These are phyloP conservation scores for Primulina tabacum DNA, from an alignment of 257 asterid species.

Conservation along the genomic window DNA sequence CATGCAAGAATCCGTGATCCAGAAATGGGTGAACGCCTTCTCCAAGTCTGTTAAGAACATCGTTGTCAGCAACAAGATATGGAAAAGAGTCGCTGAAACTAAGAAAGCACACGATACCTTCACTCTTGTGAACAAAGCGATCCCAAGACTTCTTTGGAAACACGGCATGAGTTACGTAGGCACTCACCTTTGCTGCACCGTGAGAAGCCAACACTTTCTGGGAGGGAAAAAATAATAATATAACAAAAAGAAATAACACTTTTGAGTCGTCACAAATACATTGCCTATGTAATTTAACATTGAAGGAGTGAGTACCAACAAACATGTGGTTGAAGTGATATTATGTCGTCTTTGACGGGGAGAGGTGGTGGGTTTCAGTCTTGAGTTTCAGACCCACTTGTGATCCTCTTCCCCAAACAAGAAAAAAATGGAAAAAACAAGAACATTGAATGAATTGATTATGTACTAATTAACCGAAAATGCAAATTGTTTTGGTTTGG, in stretches of 20 bases:
- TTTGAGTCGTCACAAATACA: neutral
- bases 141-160: conserved; percentile 83
- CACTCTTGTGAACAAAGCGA: conserved; percentile 66
- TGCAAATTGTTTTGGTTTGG: neutral
- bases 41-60: conserved; percentile 28
- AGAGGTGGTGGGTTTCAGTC: neutral
- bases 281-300: neutral
- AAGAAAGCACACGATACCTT: conserved; percentile 40
- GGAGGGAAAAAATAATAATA: conserved; percentile 10
- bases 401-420: neutral
- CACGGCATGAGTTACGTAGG: conserved; percentile 86
- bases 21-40: conserved; percentile 75
- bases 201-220: conserved; percentile 91
- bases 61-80: conserved; percentile 12
- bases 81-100: neutral
- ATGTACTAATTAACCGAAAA: neutral
- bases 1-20: conserved; percentile 95
- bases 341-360: neutral
- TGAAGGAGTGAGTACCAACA: neutral
- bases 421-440: neutral
- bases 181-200: conserved; percentile 91
- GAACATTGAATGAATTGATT: too few relatives aligned
- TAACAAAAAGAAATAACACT: neutral
- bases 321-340: neutral
- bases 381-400: neutral